phyloP scores from a whole-genome alignment of 257 asterid genomes.

The Coffea canephora region DNA sequence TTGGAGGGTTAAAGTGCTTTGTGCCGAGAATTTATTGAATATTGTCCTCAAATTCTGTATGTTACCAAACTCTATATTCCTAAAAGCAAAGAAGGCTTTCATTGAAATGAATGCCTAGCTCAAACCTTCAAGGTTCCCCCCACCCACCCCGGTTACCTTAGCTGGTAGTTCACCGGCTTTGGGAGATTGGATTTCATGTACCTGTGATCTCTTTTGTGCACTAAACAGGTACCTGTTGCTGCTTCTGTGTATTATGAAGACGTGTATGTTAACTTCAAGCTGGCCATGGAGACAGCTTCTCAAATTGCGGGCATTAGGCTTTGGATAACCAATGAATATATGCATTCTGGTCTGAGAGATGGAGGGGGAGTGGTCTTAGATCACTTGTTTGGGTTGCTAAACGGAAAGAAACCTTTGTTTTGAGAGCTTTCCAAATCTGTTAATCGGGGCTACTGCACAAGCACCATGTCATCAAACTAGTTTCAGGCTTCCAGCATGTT shows the following conservation, averaged over 20 bases:
- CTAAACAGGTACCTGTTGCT: constrained; percentile 77
- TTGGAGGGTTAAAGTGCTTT: not conserved
- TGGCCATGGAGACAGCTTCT: constrained; percentile 75
- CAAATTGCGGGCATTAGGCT: constrained; percentile 70
- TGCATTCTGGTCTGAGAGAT: constrained; percentile 96
- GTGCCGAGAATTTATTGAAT: not conserved
- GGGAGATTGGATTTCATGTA: not conserved
- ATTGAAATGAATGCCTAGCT: not conserved
- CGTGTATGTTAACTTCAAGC: constrained; percentile 83
- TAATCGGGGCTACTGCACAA: not conserved
- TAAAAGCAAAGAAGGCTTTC: not conserved
- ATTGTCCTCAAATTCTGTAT: not conserved
- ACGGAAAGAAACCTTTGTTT: constrained; percentile 84
- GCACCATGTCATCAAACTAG: not conserved
- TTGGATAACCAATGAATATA: constrained; percentile 91
- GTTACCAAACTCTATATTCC: not conserved
- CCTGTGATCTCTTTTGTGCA: constrained; percentile 1
- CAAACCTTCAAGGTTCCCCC: not conserved
- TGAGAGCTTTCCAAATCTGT: constrained; percentile 15
- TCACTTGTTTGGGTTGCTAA: constrained; percentile 73
- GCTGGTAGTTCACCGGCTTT: not conserved
- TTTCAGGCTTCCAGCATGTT: not conserved
- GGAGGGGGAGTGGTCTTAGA: constrained; percentile 70
- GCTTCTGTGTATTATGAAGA: constrained; percentile 96
- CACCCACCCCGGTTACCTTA: not conserved